A percentile compares a stretch with the other conserved stretches of the same genome.
Evolutionary conservation across 2,329 filamentous ascomycete genomes (phyloP).

Genomic region (Esteya vermicola): DNA sequence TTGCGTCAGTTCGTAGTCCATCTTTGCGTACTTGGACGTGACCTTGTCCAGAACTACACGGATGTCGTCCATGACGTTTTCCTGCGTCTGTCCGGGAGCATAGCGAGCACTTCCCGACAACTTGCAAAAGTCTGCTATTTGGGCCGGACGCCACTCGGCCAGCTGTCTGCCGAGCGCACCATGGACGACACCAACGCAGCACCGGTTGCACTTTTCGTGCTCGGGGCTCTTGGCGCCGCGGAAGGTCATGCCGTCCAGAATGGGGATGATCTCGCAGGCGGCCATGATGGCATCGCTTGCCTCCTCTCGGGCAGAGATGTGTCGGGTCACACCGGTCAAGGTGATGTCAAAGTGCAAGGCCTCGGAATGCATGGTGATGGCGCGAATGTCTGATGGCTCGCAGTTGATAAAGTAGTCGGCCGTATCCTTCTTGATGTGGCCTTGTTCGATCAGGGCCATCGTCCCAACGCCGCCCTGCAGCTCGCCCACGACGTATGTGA

Average conservation of each 20-base stretch:
- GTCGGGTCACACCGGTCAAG: slow-evolving; percentile 12
- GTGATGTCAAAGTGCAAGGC: slow-evolving; percentile 13
- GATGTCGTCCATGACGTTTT: slow-evolving; percentile 13
- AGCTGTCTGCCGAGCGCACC: slow-evolving; percentile 13
- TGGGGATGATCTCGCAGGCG: slow-evolving; percentile 13
- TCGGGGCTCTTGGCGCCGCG: slow-evolving; percentile 11
- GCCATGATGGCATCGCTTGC: slow-evolving; percentile 14
- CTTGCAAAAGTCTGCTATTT: slow-evolving; percentile 14
- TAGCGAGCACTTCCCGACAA: slow-evolving; percentile 14
- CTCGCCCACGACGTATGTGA: slow-evolving; percentile 16
- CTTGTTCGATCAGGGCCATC: slow-evolving; percentile 13
- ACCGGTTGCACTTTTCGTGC: slow-evolving; percentile 14
- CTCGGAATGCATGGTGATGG: slow-evolving; percentile 16
- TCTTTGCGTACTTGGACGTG: slow-evolving; percentile 9
- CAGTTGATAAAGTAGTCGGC: slow-evolving; percentile 15
- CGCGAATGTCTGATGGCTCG: slow-evolving; percentile 14
- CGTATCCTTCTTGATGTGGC: slow-evolving; percentile 5
- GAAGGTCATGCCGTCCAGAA: slow-evolving; percentile 12
- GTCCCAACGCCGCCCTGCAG: slow-evolving; percentile 15
- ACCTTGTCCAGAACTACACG: slow-evolving; percentile 8
- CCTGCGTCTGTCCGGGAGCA: slow-evolving; percentile 14
- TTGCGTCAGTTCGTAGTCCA: slow-evolving; percentile 13
- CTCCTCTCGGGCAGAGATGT: slow-evolving; percentile 16
- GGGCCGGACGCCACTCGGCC: slow-evolving; percentile 13
- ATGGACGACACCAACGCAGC: slow-evolving; percentile 14